Base-by-base conservation (phyloP, 2,329 filamentous ascomycete species). In the Aspergillus sp. region DNA sequence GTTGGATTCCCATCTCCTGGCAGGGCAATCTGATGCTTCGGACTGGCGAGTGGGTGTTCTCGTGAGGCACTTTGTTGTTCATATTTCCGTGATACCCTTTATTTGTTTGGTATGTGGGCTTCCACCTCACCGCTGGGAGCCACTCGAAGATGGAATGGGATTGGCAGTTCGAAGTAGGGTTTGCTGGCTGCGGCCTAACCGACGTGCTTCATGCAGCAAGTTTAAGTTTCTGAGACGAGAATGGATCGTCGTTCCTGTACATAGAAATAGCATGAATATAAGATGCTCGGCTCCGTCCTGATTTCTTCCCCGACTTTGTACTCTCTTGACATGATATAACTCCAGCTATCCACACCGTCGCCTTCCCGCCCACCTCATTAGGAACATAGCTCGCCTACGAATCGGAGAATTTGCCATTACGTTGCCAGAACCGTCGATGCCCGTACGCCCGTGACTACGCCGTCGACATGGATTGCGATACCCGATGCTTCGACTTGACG, bases 61-160 rank as follows among this genome's bases (percentile, higher is more conserved):
- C 36, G 48, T 50, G 57, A 55, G 57, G 50, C 58, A 49, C 49
- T 53, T 54, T 49, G 59, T 52, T 59, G 56, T 60, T 60, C 53
- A 44, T 32, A 41, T 38, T 56, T 56, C 38, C 38, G 50, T 60
- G 58, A 60, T 60, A 60, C 58, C 58, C 58, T 56, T 47, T 60
- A 47, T 51, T 36, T 60, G 52, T 60, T 54, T 60, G 58, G 58
- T 60, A 21, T 54, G 38, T 41, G 57, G 36, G 38, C 53, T 53
- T 56, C 58, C 58, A 59, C 57, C 36, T 59, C 52, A 59, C 44
- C 57, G 38, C 23, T 59, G n/a, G 52, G 57, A 44, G 42, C 30
- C 25, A 23, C 39, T 39, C 17, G 38, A 42, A 49, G 42, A 48
- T 41, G 38, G 47, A 41, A 49, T 52, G 23, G 58, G 58, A 49